Evolutionary conservation across 192 early-diverging fungal genomes (phyloP).

Genomic region (Linnemannia zychae): DNA sequence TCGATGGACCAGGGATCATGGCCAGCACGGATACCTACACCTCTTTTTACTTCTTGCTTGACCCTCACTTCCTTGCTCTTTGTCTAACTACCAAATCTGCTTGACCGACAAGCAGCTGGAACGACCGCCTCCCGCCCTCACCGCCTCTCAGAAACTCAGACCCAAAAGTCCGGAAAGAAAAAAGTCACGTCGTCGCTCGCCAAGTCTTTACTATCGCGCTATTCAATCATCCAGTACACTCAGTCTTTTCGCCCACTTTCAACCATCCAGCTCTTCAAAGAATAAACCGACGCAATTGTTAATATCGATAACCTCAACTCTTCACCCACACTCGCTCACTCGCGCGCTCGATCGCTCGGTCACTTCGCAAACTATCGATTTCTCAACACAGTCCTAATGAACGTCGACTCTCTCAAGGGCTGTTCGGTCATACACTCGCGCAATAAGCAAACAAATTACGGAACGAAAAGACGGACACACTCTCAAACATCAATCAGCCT

Average conservation of each 20-base stretch:
- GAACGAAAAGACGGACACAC: no score
- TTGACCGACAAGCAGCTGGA: constrained; percentile 1
- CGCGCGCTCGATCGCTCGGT: background rate
- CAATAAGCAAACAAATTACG: no score
- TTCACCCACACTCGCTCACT: background rate
- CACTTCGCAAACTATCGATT: background rate
- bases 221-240: background rate
- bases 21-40: background rate
- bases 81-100: background rate
- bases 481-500: no score
- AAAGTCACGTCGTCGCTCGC: background rate
- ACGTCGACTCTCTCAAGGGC: no score
- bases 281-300: constrained; percentile 8
- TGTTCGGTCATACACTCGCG: no score
- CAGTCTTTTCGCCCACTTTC: constrained; percentile 3
- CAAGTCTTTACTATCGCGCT: background rate
- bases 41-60: background rate
- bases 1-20: background rate
- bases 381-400: no score
- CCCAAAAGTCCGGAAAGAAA: background rate
- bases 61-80: background rate
- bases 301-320: constrained; percentile 2
- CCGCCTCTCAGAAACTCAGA: background rate
- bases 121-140: background rate
- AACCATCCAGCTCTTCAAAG: constrained; percentile 1